Percentiles rank a stretch among this genome's conserved stretches.
Conservation (phyloP, 352 stramenopile genomes). For the Pythium folliculosum region DNA sequence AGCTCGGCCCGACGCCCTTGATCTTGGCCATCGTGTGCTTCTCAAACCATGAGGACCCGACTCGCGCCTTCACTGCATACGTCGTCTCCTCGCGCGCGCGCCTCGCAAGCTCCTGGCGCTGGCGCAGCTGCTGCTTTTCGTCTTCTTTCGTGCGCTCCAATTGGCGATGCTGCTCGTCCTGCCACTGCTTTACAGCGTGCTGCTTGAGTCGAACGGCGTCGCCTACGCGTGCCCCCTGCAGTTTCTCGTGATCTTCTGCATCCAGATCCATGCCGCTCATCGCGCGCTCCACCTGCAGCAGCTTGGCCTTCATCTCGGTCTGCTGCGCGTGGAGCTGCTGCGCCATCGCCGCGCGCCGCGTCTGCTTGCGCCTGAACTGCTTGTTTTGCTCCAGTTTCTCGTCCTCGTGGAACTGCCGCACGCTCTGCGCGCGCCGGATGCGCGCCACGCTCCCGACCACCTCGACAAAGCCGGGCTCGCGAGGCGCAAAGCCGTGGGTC, state of each 20-base stretch:
- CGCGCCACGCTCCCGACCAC: conserved; percentile 14
- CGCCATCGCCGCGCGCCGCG: background rate
- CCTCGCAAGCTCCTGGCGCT: conserved; percentile 14
- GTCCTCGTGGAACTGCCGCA: conserved; percentile 24
- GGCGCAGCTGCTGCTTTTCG: background rate
- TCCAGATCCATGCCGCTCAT: background rate
- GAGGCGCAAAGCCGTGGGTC: conserved; percentile 14
- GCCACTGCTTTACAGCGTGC: conserved; percentile 7
- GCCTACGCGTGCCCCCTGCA: background rate
- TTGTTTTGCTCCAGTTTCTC: conserved; percentile 8
- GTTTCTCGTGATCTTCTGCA: background rate
- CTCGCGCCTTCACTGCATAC: background rate
- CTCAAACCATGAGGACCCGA: background rate
- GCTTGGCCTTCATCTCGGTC: conserved; percentile 17
- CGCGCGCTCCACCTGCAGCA: background rate
- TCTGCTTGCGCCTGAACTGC: conserved; percentile 13
- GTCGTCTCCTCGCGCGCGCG: background rate
- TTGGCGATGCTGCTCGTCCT: conserved; percentile 13
- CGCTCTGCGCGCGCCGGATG: conserved; percentile 15
- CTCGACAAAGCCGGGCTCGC: conserved; percentile 20
- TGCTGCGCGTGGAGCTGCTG: conserved; percentile 20
- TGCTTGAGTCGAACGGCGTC: background rate
- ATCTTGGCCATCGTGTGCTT: conserved; percentile 23
- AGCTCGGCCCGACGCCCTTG: conserved; percentile 24
- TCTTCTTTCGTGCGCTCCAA: background rate